These are phyloP conservation scores for Lepidium sativum DNA, from an alignment of 345 rosid genomes.

Conservation along the genomic window DNA sequence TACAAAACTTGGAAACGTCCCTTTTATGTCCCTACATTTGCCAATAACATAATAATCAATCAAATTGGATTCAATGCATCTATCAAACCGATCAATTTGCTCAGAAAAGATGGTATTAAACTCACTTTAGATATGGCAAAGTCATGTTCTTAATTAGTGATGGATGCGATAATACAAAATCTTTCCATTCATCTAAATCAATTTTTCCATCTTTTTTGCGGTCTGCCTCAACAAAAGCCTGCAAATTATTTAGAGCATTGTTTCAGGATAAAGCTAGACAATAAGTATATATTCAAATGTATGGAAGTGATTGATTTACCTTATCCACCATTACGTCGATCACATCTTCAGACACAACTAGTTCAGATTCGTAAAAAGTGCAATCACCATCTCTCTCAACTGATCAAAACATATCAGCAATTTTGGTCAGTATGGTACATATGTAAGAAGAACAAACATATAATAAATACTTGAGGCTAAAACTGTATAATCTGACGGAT, in stretches of 20 bases:
- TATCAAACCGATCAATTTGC: background rate
- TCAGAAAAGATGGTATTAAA: background rate
- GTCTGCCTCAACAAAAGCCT: conserved; percentile 77
- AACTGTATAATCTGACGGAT: background rate
- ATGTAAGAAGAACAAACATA: background rate
- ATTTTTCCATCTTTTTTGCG: conserved; percentile 66
- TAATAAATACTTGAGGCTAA: background rate
- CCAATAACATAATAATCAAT: background rate
- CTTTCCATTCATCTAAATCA: conserved; percentile 83
- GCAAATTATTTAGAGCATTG: background rate
- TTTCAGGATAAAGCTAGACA: background rate
- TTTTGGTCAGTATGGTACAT: background rate
- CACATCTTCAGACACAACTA: conserved; percentile 52
- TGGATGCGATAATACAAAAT: conserved; percentile 60
- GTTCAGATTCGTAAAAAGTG: conserved; percentile 83
- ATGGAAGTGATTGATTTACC: conserved; percentile 28
- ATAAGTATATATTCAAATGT: background rate
- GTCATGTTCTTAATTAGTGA: conserved; percentile 93
- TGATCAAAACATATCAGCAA: background rate
- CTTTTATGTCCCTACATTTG: conserved; percentile 62
- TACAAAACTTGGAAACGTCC: conserved; percentile 76
- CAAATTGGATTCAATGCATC: background rate
- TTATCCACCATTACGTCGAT: conserved; percentile 70
- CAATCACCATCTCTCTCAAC: conserved; percentile 95
- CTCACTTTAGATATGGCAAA: conserved; percentile 82